Conservation (phyloP, 345 rosid genomes). For the Carallia pectinifolia region DNA sequence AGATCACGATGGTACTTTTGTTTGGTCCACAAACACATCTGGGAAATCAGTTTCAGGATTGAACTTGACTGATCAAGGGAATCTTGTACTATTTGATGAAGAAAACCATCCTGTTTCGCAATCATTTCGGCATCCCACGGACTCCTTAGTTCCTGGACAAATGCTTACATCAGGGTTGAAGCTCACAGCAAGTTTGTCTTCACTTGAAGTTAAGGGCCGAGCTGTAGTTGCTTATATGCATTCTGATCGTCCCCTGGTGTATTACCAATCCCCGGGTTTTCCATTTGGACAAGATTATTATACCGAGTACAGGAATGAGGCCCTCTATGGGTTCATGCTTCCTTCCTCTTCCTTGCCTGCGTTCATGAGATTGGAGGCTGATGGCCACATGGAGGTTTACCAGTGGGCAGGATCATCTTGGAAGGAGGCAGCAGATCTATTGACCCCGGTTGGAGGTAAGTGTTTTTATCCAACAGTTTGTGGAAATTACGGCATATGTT, state of each 20-base stretch:
- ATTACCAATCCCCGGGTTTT: not conserved
- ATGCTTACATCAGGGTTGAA: slow-evolving; percentile 16
- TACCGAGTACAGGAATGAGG: too few relatives aligned
- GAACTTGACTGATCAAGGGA: slow-evolving; percentile 9
- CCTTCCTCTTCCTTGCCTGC: slow-evolving; percentile 1
- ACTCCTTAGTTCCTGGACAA: slow-evolving; percentile 44
- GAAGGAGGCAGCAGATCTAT: slow-evolving; percentile 23
- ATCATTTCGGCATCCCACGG: slow-evolving; percentile 53
- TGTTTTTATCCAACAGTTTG: slow-evolving; percentile 35
- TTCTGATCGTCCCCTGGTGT: slow-evolving; percentile 14
- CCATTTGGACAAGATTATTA: not conserved
- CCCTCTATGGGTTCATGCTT: not conserved
- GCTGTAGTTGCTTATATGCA: slow-evolving; percentile 21
- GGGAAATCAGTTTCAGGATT: too few relatives aligned
- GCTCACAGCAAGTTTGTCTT: slow-evolving; percentile 21
- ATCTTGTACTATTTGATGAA: slow-evolving; percentile 20
- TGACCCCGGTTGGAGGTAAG: not conserved
- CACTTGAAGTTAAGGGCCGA: slow-evolving; percentile 17
- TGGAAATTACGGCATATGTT: slow-evolving; percentile 37
- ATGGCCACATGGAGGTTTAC: slow-evolving; percentile 32
- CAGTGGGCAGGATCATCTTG: slow-evolving; percentile 7
- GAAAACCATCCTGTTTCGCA: slow-evolving; percentile 41
- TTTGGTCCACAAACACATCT: too few relatives aligned
- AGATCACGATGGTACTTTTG: too few relatives aligned
- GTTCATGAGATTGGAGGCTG: slow-evolving; percentile 22